Evolutionary conservation across 768 basidiomycete genomes (phyloP).

Genomic region (Mycena metata): DNA sequence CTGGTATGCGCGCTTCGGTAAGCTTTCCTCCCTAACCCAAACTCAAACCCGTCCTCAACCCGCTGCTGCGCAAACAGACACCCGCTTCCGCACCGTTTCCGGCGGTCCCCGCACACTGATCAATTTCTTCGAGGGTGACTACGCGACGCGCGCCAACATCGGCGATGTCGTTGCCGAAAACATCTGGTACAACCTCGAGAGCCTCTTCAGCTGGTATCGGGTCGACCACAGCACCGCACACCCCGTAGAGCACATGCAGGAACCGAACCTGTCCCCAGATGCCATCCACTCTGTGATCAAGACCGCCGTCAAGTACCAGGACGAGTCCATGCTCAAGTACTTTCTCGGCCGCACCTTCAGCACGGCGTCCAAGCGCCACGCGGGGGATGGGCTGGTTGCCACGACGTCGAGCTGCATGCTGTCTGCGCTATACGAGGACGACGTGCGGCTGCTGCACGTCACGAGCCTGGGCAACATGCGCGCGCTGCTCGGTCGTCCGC

Average conservation of each 20-base stretch:
- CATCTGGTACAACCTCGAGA: conserved; percentile 29
- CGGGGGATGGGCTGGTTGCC: conserved; percentile 6
- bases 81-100: conserved; percentile 21
- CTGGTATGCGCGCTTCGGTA: conserved; percentile 21
- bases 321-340: conserved; percentile 23
- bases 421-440: conserved; percentile 53
- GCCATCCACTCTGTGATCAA: conserved; percentile 18
- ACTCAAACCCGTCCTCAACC: neutral
- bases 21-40: neutral
- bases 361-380: conserved; percentile 26
- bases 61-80: conserved; percentile 12
- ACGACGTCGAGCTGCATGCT: conserved; percentile 16
- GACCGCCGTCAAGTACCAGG: conserved; percentile 17
- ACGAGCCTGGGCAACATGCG: conserved; percentile 58
- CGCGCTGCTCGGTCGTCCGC: conserved; percentile 54
- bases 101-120: conserved; percentile 17
- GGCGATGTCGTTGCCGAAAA: conserved; percentile 24
- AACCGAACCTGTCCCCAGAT: conserved; percentile 26
- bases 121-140: conserved; percentile 30
- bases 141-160: no score
- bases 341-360: conserved; percentile 26
- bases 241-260: conserved; percentile 31
- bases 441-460: conserved; percentile 50
- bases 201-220: conserved; percentile 31
- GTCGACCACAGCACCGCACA: conserved; percentile 29